Evolutionary conservation across 1,284 basidiomycete genomes (phyloP).

Genomic region (Tylopilus orsonianus): DNA sequence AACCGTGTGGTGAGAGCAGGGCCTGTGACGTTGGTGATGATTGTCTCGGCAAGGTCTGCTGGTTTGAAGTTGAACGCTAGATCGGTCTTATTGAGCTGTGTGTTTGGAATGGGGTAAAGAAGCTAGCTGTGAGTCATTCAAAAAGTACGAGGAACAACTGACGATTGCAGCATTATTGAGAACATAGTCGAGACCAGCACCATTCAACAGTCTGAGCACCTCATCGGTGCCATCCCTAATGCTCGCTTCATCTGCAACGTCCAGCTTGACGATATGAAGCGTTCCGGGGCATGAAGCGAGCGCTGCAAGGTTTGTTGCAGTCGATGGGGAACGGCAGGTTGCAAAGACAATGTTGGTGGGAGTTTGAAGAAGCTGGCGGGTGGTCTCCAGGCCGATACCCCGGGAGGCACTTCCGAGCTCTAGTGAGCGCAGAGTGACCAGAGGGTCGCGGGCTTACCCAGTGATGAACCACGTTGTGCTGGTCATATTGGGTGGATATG

Average conservation of each 20-base stretch:
- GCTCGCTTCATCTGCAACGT: conserved; percentile 32
- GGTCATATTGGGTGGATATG: too few relatives aligned
- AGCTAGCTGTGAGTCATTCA: not conserved
- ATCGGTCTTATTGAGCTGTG: conserved; percentile 30
- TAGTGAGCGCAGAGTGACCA: not conserved
- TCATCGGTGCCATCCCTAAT: conserved; percentile 29
- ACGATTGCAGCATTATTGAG: conserved; percentile 44
- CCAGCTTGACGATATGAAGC: conserved; percentile 37
- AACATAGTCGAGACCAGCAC: conserved; percentile 38
- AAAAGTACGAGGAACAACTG: conserved; percentile 5
- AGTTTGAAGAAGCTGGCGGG: conserved; percentile 36
- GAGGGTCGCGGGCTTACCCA: too few relatives aligned
- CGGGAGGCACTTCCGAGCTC: conserved; percentile 35
- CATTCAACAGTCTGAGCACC: conserved; percentile 31
- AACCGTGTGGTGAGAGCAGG: conserved; percentile 37
- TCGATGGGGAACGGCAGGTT: conserved; percentile 37
- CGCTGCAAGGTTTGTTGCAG: conserved; percentile 29
- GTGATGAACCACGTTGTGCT: too few relatives aligned
- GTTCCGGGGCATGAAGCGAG: conserved; percentile 27
- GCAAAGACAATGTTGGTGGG: conserved; percentile 39
- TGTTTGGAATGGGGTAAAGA: not conserved
- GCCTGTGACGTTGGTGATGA: conserved; percentile 38
- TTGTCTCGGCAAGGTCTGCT: conserved; percentile 22
- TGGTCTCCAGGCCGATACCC: conserved; percentile 43
- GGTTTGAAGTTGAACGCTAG: conserved; percentile 29